Evolutionary conservation across 495 filamentous ascomycete species (phyloP).

Genomic region (Gamarada debralockiae): DNA sequence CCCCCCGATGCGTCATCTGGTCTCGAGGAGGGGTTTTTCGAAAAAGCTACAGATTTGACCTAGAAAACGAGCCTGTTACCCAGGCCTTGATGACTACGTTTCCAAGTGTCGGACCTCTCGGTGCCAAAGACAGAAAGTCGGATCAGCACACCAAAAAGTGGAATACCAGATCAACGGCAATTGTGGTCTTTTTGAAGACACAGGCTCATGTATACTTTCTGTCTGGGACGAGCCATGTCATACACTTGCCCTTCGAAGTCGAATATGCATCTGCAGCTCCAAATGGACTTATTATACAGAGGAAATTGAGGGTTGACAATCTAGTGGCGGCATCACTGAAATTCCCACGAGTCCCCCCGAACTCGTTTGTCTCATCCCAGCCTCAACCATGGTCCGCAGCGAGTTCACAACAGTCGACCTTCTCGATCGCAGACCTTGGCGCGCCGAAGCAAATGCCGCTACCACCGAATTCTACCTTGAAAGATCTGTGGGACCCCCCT

Average conservation of each 20-base stretch:
- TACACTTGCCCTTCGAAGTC: conserved; percentile 92
- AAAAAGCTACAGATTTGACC: conserved; percentile 80
- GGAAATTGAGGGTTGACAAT: conserved; percentile 50
- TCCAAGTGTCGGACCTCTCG: conserved; percentile 45
- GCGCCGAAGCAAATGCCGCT: conserved; percentile 44
- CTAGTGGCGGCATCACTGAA: conserved; percentile 39
- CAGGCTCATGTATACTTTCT: conserved; percentile 93
- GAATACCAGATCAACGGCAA: conserved; percentile 49
- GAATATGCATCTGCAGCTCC: conserved; percentile 81
- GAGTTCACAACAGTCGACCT: conserved; percentile 43
- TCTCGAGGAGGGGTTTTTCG: conserved; percentile 81
- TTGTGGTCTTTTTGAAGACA: conserved; percentile 89
- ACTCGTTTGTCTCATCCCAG: conserved; percentile 73
- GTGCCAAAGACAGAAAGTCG: conserved; percentile 15
- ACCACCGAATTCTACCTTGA: conserved; percentile 37
- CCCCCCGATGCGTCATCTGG: conserved; percentile 83
- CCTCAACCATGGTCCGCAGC: conserved; percentile 40
- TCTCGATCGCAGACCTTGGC: conserved; percentile 48
- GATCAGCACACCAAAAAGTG: conserved; percentile 8
- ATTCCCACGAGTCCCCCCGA: conserved; percentile 61
- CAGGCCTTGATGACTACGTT: conserved; percentile 87
- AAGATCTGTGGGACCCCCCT: conserved; percentile 45
- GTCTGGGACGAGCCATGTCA: conserved; percentile 80
- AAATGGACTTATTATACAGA: conserved; percentile 77
- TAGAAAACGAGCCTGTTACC: conserved; percentile 77